Conservation (phyloP, 2,329 filamentous ascomycete genomes). For the Exophiala xenobiotica region DNA sequence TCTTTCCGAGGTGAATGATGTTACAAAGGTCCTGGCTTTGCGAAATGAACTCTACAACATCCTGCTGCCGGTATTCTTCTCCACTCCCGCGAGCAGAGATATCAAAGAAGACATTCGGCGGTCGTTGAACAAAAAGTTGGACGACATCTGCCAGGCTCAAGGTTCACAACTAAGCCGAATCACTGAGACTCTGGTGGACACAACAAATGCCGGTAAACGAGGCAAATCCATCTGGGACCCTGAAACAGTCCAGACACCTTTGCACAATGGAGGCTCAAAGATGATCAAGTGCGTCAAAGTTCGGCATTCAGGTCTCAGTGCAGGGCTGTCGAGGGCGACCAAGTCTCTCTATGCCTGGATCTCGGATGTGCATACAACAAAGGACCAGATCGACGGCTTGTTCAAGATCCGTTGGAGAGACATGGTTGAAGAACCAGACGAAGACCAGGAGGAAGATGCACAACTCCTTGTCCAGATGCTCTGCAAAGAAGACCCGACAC, state of each 20-base stretch:
- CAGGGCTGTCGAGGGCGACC: slow-evolving; percentile 10
- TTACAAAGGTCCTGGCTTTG: slow-evolving; percentile 67
- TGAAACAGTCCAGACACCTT: slow-evolving; percentile 13
- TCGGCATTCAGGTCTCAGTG: slow-evolving; percentile 24
- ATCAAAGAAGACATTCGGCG: slow-evolving; percentile 68
- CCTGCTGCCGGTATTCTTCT: slow-evolving; percentile 71
- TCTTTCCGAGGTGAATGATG: slow-evolving; percentile 61
- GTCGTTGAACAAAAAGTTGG: slow-evolving; percentile 61
- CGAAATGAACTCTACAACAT: slow-evolving; percentile 69
- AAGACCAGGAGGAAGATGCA: slow-evolving; percentile 29
- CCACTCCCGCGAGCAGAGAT: slow-evolving; percentile 55
- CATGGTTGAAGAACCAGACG: slow-evolving; percentile 31
- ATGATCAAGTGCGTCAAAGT: slow-evolving; percentile 21
- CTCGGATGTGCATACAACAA: slow-evolving; percentile 6
- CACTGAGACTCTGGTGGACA: slow-evolving; percentile 6
- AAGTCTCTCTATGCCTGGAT: slow-evolving; percentile 21
- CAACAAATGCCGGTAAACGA: background rate
- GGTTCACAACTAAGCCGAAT: slow-evolving; percentile 15
- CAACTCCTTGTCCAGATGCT: slow-evolving; percentile 16
- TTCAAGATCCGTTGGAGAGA: slow-evolving; percentile 27
- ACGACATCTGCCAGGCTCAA: slow-evolving; percentile 14
- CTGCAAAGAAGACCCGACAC: slow-evolving; percentile 17
- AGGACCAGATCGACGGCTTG: slow-evolving; percentile 15
- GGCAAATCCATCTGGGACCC: slow-evolving; percentile 25
- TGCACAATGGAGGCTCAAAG: slow-evolving; percentile 11